Conservation (phyloP, 805 yeast species). For the Kluyveromyces aestuarii region DNA sequence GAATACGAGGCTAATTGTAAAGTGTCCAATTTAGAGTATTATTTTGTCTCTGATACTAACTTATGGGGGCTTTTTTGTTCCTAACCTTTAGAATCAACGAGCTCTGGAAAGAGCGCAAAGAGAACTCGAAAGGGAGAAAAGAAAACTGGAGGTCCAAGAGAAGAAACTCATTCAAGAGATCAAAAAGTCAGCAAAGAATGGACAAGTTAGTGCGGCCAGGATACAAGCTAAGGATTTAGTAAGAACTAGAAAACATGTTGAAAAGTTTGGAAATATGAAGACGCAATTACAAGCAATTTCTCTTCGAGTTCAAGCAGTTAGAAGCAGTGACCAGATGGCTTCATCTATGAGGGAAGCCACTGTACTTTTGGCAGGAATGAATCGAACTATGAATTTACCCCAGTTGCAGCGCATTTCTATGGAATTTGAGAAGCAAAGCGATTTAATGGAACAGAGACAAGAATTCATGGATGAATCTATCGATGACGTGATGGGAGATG, state of each 20-base stretch:
- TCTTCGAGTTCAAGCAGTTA: constrained; percentile 79
- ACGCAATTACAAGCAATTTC: constrained; percentile 94
- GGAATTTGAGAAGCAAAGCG: constrained; percentile 92
- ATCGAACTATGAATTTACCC: constrained; percentile 82
- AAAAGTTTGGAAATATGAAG: constrained; percentile 86
- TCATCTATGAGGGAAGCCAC: constrained; percentile 93
- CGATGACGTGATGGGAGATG: constrained; percentile 93
- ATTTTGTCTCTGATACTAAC: not conserved
- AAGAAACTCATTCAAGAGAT: constrained; percentile 79
- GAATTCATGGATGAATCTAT: constrained; percentile 98
- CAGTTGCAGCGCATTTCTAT: constrained; percentile 82
- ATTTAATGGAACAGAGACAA: constrained; percentile 96
- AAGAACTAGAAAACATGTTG: constrained; percentile 71
- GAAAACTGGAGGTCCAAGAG: constrained; percentile 83
- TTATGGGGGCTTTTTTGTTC: constrained; percentile 1
- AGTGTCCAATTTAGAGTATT: not conserved
- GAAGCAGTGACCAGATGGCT: constrained; percentile 94
- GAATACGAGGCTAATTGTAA: not conserved
- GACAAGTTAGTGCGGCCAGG: constrained; percentile 82
- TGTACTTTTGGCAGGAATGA: constrained; percentile 74
- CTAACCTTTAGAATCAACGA: constrained; percentile 62
- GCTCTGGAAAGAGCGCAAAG: constrained; percentile 91
- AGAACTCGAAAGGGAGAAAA: constrained; percentile 81
- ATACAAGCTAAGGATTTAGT: constrained; percentile 94
- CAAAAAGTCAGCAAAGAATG: constrained; percentile 83